Percentiles rank a stretch among this genome's conserved stretches.
These are phyloP conservation scores for Nicotiana knightiana DNA, from an alignment of 257 asterid species.

Conservation along the genomic window DNA sequence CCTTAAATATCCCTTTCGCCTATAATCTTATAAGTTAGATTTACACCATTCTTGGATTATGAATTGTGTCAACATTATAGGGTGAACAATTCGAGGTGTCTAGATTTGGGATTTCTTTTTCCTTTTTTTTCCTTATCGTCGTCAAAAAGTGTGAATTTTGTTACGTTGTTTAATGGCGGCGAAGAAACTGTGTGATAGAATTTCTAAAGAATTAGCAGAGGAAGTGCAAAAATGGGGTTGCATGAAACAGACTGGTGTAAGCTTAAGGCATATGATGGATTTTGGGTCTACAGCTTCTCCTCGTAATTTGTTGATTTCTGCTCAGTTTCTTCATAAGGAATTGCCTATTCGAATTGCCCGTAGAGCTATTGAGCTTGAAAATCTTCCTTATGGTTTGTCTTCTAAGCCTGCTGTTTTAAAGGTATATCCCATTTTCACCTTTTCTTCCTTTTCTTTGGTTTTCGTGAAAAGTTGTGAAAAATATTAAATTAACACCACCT, in stretches of 20 bases:
- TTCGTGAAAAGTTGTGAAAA: neutral
- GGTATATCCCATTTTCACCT: slow-evolving; percentile 26
- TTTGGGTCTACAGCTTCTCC: slow-evolving; percentile 67
- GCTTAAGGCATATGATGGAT: slow-evolving; percentile 89
- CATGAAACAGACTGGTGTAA: slow-evolving; percentile 85
- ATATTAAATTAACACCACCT: too few relatives aligned
- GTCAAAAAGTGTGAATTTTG: neutral
- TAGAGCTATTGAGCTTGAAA: slow-evolving; percentile 74
- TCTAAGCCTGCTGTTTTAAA: slow-evolving; percentile 62
- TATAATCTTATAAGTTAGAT: neutral
- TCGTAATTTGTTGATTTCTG: slow-evolving; percentile 61
- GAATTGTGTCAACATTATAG: neutral
- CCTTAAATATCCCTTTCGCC: neutral
- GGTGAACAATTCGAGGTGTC: neutral
- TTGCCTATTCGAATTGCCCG: slow-evolving; percentile 85
- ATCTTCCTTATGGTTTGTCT: slow-evolving; percentile 78
- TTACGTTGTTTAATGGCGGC: slow-evolving; percentile 45
- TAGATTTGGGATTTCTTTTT: neutral
- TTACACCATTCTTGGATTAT: neutral
- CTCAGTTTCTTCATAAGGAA: slow-evolving; percentile 86
- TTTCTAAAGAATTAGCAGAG: slow-evolving; percentile 44
- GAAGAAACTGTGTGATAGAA: slow-evolving; percentile 43
- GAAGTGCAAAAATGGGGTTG: slow-evolving; percentile 71
- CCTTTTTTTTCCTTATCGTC: neutral
- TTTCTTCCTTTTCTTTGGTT: neutral